Evolutionary conservation across 225 moss, liverwort and hornwort species (phyloP), one percentile per base, ranked within the genome.

Genomic region (Pseudisothecium myosuroides): DNA sequence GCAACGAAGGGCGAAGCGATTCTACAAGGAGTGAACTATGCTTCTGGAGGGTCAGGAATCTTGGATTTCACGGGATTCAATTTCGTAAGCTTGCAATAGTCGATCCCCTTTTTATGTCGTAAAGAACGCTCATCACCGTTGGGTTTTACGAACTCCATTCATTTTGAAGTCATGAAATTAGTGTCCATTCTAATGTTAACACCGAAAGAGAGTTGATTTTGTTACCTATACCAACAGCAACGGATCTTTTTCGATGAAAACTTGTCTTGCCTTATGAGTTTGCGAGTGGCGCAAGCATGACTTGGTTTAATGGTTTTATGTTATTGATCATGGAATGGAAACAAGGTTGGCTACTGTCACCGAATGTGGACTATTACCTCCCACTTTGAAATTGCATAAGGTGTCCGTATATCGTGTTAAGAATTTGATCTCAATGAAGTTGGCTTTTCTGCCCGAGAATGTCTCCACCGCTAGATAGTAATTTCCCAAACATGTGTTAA

Each of bases 1-100:
- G 66, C 82, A 54, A 73, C 94, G 6, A 92, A 88, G 17, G 95
- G 92, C 47, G 23, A 17, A 16, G 93, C 86, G 16, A 90, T 95
- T 67, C 91, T 96, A 8, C 87, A 87, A 82, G 96, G 96, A 17
- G 93, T 96, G 73, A 96, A 96, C 85, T 96, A 89, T 78, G 96
- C 93, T 23, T 96, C 95, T 0, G 96, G 96, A 43, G 96, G 93
- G 77, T 82, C 94, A 39, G 95, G 96, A 9, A 94, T 96, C 37
- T 88, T 96, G 21, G 93, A 96, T 87, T 83, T 92, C 84, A 93
- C 94, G 17, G 94, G 96, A 29, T 91, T 49, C 85, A 91, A 81
- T 34, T 95, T 94, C 75, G 96, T 96, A 89, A 94, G 95, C n/a
- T n/a, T n/a, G n/a, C 34, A 63, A 6, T 9, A 28, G 11, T 11